Evolutionary conservation across 495 filamentous ascomycete genomes (phyloP), one percentile per base, ranked within the genome.

Genomic region (Penicillium longicatenatum): DNA sequence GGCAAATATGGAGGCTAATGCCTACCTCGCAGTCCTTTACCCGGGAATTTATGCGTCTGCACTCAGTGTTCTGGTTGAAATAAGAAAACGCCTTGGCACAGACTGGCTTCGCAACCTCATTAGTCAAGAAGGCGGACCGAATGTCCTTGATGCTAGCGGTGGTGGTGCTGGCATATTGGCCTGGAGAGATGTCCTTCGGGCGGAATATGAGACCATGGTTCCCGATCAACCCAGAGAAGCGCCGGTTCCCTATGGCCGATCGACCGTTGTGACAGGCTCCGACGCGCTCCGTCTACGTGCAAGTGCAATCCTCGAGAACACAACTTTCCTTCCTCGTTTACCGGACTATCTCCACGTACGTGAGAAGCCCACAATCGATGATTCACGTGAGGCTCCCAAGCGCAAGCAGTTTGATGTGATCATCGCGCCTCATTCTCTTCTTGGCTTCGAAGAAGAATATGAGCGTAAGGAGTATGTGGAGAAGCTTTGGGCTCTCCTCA

Each of bases 371-470:
- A 80, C 79, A 3, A 52, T 77, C n/a, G 71, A 80, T 9, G 71
- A 78, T 35, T 64, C 63, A 5, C 69, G 78, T 48, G 63, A 70
- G 16, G 65, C 79, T n/a, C 72, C 75, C 1, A 82, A 81, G 3
- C 83, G 88, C 50, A 97, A 97, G 67, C 77, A 85, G 35, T 97
- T 86, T 65, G 94, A 98, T 69, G 72, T 98, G 52, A 90, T 98
- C 60, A 87, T 98, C 56, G 92, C 91, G 0, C 88, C 93, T 0
- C 90, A 98, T 65, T 82, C 85, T 35, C 73, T 98, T 20, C 86
- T 92, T 74, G 82, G 84, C 3, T 68, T 94, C 8, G 76, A 80
- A 19, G 87, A 95, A 66, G 84, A 88, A 5, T 89, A 86, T 59
- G 72, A 86, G 64, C 89, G 92, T 19, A 92, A 89, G 62, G 79